Percentiles rank a stretch among this genome's conserved stretches.
Evolutionary conservation across 495 filamentous ascomycete species (phyloP).

Genomic region (Daldinia childiae): DNA sequence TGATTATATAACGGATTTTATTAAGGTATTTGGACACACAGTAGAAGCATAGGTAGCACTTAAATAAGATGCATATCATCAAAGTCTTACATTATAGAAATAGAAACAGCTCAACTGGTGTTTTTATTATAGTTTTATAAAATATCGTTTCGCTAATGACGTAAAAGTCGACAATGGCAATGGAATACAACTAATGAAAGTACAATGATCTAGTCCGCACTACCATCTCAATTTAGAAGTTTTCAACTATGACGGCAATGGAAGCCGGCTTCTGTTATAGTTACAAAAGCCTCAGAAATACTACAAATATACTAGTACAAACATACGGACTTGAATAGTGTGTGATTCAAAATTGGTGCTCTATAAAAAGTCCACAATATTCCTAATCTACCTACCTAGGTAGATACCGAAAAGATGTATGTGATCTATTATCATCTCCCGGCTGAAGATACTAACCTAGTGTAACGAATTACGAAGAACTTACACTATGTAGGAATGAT

Average conservation of each 20-base stretch:
- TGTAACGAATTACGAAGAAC: background rate
- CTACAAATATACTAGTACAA: background rate
- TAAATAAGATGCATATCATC: background rate
- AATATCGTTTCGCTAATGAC: background rate
- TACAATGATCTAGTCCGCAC: background rate
- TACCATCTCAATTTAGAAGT: background rate
- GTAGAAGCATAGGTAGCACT: background rate
- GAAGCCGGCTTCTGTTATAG: slow-evolving; percentile 14
- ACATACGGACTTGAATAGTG: background rate
- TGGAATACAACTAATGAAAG: background rate
- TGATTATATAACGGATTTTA: too few relatives aligned
- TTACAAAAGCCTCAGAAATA: slow-evolving; percentile 24
- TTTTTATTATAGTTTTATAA: background rate
- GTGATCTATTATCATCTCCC: slow-evolving; percentile 20
- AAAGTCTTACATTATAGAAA: background rate
- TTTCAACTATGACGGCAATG: background rate
- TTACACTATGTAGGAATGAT: background rate
- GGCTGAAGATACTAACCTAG: slow-evolving; percentile 14
- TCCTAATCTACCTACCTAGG: too few relatives aligned
- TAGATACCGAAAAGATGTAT: background rate
- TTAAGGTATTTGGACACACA: too few relatives aligned
- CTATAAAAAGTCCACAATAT: too few relatives aligned
- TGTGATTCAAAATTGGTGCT: background rate
- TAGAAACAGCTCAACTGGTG: background rate
- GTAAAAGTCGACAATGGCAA: background rate